Evolutionary conservation across 129 eudicot genomes (phyloP).

Genomic region (Chrysanthemum seticuspe): DNA sequence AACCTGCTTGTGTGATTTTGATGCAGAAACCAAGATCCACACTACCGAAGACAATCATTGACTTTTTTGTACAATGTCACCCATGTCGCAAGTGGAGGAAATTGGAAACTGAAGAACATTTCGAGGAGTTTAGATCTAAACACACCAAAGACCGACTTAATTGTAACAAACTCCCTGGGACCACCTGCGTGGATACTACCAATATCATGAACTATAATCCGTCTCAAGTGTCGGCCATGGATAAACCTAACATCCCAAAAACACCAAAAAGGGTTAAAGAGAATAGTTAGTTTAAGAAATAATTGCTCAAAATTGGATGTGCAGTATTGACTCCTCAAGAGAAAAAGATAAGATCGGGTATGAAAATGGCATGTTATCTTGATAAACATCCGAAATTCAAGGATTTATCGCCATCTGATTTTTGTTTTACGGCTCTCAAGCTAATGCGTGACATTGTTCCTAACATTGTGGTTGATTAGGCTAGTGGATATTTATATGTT

Average conservation of each 20-base stretch:
- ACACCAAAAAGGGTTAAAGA: constrained; percentile 11
- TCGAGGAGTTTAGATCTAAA: constrained; percentile 9
- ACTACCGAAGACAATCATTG: neutral
- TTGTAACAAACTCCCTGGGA: constrained; percentile 17
- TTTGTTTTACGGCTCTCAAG: neutral
- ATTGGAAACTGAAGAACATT: constrained; percentile 10
- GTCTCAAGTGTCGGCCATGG: constrained; percentile 10
- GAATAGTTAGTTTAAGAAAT: constrained; percentile 3
- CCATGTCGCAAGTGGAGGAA: constrained; percentile 14
- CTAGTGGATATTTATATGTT: neutral
- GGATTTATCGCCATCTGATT: constrained; percentile 5
- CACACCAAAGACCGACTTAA: neutral
- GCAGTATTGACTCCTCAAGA: constrained; percentile 9
- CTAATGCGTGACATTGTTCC: constrained; percentile 4
- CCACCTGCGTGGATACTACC: constrained; percentile 5
- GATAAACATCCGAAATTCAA: neutral
- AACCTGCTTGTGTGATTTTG: neutral
- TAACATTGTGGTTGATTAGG: neutral
- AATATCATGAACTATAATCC: constrained; percentile 1
- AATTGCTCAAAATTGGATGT: neutral
- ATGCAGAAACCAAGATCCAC: neutral
- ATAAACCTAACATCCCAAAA: constrained; percentile 10
- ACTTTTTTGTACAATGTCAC: constrained; percentile 11
- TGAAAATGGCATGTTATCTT: neutral
- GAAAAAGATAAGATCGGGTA: neutral